These are phyloP conservation scores for Yamadazyma atlantica DNA, from an alignment of 1,139 yeast genomes.

Conservation along the genomic window DNA sequence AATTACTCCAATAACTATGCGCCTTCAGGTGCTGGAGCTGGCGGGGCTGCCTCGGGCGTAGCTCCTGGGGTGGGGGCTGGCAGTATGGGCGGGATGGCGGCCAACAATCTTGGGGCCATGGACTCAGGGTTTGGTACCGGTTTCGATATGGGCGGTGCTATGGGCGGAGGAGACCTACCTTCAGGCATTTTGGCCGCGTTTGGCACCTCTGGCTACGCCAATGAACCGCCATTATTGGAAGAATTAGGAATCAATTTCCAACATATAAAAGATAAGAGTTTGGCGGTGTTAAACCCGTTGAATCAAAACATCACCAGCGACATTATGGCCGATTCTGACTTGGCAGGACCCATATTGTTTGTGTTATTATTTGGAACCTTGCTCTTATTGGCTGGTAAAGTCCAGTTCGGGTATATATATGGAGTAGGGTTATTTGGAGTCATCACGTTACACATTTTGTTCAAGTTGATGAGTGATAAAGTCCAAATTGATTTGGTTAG, in stretches of 20 bases:
- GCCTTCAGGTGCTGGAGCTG: conserved; percentile 19
- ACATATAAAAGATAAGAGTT: conserved; percentile 83
- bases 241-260: conserved; percentile 91
- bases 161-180: conserved; percentile 59
- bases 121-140: conserved; percentile 37
- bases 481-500: conserved; percentile 64
- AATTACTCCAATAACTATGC: conserved; percentile 30
- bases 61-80: conserved; percentile 29
- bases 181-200: conserved; percentile 88
- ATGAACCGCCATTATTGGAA: conserved; percentile 88
- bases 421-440: conserved; percentile 96
- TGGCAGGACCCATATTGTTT: conserved; percentile 93
- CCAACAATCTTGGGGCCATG: conserved; percentile 34
- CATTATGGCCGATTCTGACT: conserved; percentile 85
- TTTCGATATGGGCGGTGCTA: conserved; percentile 46
- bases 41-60: conserved; percentile 41
- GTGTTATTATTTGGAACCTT: conserved; percentile 87
- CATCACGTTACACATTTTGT: conserved; percentile 74
- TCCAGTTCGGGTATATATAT: conserved; percentile 94
- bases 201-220: conserved; percentile 90
- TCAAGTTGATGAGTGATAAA: conserved; percentile 76
- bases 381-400: conserved; percentile 81
- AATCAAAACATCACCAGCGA: conserved; percentile 61
- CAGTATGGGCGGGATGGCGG: too few species aligned
- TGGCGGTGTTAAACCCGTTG: conserved; percentile 82